A percentile compares a stretch with the other conserved stretches of the same genome.
Evolutionary conservation across 441 rosid species (phyloP).

Genomic region (Hura crepitans): DNA sequence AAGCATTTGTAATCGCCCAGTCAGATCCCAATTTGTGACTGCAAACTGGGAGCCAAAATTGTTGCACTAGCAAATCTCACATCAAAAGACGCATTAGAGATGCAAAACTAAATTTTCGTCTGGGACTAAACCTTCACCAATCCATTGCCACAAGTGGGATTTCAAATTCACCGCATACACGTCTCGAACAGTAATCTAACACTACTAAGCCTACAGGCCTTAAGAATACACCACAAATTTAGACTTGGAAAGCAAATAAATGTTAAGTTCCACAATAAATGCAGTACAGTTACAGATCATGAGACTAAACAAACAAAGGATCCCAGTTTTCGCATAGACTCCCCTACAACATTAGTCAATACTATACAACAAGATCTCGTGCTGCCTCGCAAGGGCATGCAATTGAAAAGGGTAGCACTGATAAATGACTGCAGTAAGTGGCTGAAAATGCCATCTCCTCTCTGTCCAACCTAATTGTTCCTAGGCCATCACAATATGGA

Average conservation of each 20-base stretch:
- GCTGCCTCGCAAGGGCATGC: conserved; percentile 12
- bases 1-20: too few relatives aligned
- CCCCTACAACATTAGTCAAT: conserved; percentile 33
- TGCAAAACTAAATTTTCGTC: too few relatives aligned
- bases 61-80: too few relatives aligned
- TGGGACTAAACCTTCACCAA: too few relatives aligned
- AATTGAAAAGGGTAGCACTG: conserved; percentile 9
- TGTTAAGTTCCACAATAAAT: conserved; percentile 16
- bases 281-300: conserved; percentile 28
- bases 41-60: too few relatives aligned
- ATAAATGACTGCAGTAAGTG: conserved; percentile 17
- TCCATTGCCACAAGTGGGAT: too few relatives aligned
- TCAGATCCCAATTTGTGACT: too few relatives aligned
- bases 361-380: conserved; percentile 35
- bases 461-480: conserved; percentile 29
- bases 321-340: conserved; percentile 26
- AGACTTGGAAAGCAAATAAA: neutral
- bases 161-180: too few relatives aligned
- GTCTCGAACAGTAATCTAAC: too few relatives aligned
- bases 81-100: too few relatives aligned
- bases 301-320: conserved; percentile 26
- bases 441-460: conserved; percentile 24
- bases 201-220: too few relatives aligned
- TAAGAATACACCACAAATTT: neutral
- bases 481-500: conserved; percentile 54